Conservation (phyloP, 2,329 filamentous ascomycete species). For the Coniochaeta pulveracea region DNA sequence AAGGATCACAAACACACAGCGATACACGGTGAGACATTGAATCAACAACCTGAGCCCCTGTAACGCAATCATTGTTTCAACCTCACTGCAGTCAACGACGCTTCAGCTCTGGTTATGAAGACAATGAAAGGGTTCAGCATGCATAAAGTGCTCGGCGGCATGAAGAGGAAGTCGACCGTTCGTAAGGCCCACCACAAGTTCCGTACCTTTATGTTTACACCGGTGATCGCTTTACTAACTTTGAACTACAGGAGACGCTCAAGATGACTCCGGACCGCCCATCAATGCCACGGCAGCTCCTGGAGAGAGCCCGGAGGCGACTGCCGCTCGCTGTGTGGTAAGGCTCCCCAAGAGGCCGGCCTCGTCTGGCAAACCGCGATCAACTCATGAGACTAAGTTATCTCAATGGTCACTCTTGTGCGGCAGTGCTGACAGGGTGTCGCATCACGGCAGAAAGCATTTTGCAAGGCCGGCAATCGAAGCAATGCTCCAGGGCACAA, state of each 20-base stretch:
- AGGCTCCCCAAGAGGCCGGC: conserved; percentile 16
- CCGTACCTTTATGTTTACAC: neutral
- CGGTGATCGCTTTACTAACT: conserved; percentile 7
- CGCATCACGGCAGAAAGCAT: conserved; percentile 47
- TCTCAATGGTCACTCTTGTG: too few relatives aligned
- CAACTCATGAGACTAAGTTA: too few relatives aligned
- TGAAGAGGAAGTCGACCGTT: conserved; percentile 33
- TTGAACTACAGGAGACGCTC: neutral
- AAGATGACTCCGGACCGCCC: neutral
- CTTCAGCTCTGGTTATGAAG: conserved; percentile 17
- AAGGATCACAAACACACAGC: too few relatives aligned
- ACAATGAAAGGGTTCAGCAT: conserved; percentile 37
- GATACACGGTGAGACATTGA: too few relatives aligned
- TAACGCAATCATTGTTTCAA: neutral
- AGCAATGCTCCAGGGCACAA: too few relatives aligned
- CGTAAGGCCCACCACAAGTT: conserved; percentile 4
- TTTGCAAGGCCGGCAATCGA: conserved; percentile 65
- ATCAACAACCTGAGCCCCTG: too few relatives aligned
- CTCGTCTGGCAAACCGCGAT: conserved; percentile 4
- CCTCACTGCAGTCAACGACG: conserved; percentile 20
- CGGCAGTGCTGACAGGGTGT: too few relatives aligned
- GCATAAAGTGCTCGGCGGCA: conserved; percentile 44
- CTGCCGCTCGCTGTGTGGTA: conserved; percentile 56
- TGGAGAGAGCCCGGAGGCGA: conserved; percentile 50
- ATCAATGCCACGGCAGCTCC: conserved; percentile 24